These are phyloP conservation scores for Closterium sp. DNA, from an alignment of 139 green algal genomes.

Conservation along the genomic window DNA sequence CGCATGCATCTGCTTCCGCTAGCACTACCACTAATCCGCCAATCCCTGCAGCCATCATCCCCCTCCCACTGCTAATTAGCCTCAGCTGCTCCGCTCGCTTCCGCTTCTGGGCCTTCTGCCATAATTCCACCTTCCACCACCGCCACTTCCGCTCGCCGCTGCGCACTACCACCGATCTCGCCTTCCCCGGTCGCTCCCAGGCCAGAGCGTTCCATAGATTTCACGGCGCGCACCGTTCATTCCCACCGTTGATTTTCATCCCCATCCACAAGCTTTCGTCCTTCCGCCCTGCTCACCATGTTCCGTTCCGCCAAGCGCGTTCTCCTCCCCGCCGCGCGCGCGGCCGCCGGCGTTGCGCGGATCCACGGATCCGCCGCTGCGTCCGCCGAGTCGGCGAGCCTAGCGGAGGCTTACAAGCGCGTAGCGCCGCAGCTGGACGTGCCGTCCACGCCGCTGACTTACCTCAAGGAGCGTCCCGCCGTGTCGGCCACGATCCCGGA, in stretches of 20 bases:
- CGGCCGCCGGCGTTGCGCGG: not conserved
- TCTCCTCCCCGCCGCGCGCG: not conserved
- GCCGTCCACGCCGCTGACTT: slow-evolving; percentile 3
- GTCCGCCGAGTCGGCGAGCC: not conserved
- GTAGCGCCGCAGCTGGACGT: slow-evolving; percentile 44
- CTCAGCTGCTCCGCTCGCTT: not conserved
- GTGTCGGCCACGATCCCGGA: slow-evolving; percentile 53
- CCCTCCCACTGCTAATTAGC: not conserved
- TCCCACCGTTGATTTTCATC: too few relatives aligned
- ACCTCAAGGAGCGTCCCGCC: slow-evolving; percentile 3
- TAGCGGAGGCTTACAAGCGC: slow-evolving; percentile 27
- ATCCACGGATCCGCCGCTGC: not conserved
- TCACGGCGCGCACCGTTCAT: not conserved
- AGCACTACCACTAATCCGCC: too few relatives aligned
- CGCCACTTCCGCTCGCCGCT: not conserved
- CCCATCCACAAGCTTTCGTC: not conserved
- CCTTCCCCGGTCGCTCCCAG: not conserved
- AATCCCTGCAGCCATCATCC: not conserved
- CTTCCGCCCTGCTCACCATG: not conserved
- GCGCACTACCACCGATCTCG: not conserved
- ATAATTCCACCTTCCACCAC: not conserved
- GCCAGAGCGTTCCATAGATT: not conserved
- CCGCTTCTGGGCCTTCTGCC: not conserved
- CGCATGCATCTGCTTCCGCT: too few relatives aligned
- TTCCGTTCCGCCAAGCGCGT: not conserved